Percentiles rank a stretch among this genome's conserved stretches.
These are phyloP conservation scores for Pseudogymnoascus sp. DNA, from an alignment of 2,329 filamentous ascomycete genomes.

Conservation along the genomic window DNA sequence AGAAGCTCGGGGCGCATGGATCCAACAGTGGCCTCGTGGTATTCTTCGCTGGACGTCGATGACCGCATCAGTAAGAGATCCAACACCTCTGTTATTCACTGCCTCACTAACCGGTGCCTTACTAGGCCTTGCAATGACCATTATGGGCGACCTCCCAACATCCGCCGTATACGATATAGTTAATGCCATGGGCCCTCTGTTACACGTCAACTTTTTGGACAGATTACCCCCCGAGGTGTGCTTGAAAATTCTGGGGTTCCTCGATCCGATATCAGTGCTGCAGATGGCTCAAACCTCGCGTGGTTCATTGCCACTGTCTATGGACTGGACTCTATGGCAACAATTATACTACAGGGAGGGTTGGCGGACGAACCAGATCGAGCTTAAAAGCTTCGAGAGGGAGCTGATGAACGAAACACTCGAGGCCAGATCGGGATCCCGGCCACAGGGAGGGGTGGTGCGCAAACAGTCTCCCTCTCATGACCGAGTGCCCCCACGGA, in stretches of 20 bases:
- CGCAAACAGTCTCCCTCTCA: background rate
- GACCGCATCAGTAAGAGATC: slow-evolving; percentile 3
- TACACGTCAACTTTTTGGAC: slow-evolving; percentile 86
- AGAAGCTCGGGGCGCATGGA: background rate
- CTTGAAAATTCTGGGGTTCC: slow-evolving; percentile 77
- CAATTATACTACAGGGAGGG: slow-evolving; percentile 75
- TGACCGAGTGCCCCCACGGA: background rate
- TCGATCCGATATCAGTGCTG: slow-evolving; percentile 73
- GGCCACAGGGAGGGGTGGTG: slow-evolving; percentile 4
- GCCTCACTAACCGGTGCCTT: background rate
- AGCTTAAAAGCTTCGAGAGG: slow-evolving; percentile 60
- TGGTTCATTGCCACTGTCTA: slow-evolving; percentile 70
- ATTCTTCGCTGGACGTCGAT: slow-evolving; percentile 3
- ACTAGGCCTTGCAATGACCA: slow-evolving; percentile 69
- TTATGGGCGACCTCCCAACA: slow-evolving; percentile 72
- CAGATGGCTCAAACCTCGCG: slow-evolving; percentile 71
- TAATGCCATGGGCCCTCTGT: slow-evolving; percentile 67
- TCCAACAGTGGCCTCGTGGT: background rate
- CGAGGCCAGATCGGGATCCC: slow-evolving; percentile 8
- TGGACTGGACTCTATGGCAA: slow-evolving; percentile 83
- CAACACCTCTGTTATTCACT: background rate
- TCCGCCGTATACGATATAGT: slow-evolving; percentile 74
- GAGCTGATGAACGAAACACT: slow-evolving; percentile 29
- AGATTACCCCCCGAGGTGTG: slow-evolving; percentile 86
- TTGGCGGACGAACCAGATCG: slow-evolving; percentile 63